Conservation (phyloP, 2,329 filamentous ascomycete species). For the Trichophyton benhamiae region DNA sequence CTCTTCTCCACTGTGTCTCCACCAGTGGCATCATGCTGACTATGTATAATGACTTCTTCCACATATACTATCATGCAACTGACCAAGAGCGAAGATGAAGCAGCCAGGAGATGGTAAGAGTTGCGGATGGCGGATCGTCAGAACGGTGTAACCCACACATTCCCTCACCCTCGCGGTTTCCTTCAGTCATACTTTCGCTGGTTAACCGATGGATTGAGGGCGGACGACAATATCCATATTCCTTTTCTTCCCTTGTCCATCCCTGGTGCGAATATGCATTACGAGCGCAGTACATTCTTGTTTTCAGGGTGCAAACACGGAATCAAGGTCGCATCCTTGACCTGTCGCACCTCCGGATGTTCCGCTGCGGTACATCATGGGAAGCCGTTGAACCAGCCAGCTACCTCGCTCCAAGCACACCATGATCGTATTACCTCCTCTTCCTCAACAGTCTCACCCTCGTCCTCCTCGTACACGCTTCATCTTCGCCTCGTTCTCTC, state of each 20-base stretch:
- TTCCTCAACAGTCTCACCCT: neutral
- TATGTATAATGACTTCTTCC: slow-evolving; percentile 80
- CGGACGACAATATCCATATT: slow-evolving; percentile 11
- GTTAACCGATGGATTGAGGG: slow-evolving; percentile 54
- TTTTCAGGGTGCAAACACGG: neutral
- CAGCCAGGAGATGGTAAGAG: slow-evolving; percentile 68
- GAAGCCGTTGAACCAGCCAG: neutral
- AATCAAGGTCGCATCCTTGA: neutral
- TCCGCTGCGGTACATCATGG: neutral
- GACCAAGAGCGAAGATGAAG: slow-evolving; percentile 73
- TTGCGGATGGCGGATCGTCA: slow-evolving; percentile 47
- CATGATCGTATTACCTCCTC: neutral
- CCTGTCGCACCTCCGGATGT: neutral
- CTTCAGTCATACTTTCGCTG: slow-evolving; percentile 64
- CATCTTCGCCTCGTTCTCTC: neutral
- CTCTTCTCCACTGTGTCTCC: slow-evolving; percentile 54
- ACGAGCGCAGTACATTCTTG: neutral
- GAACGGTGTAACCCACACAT: slow-evolving; percentile 25
- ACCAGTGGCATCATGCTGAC: slow-evolving; percentile 48
- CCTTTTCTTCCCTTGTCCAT: neutral
- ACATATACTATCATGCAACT: slow-evolving; percentile 54
- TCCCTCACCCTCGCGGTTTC: slow-evolving; percentile 49
- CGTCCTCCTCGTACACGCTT: neutral
- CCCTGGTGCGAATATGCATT: neutral
- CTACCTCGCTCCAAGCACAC: neutral